Conservation (phyloP, 306 rosid species). For the Vigna mungo region DNA sequence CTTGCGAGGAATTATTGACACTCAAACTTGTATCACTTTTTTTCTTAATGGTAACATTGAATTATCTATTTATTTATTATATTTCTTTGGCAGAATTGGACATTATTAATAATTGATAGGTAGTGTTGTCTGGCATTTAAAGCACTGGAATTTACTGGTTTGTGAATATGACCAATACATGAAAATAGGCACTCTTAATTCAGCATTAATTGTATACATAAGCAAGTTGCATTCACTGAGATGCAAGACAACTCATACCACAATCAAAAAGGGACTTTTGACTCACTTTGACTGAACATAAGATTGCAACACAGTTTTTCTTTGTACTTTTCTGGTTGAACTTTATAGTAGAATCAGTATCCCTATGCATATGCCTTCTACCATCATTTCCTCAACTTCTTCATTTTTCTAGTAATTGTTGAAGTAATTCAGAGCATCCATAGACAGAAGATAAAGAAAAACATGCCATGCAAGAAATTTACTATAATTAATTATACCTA, state of each 20-base stretch:
- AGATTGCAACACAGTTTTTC: slow-evolving; percentile 57
- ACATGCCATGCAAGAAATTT: neutral
- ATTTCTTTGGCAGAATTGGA: no score
- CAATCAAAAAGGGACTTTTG: slow-evolving; percentile 52
- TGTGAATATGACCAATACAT: neutral
- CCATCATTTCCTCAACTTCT: neutral
- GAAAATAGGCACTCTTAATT: neutral
- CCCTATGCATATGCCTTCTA: neutral
- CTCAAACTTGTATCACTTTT: no score
- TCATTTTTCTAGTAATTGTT: neutral
- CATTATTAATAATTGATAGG: no score
- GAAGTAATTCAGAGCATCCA: neutral
- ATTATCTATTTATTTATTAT: no score
- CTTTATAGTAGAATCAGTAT: neutral
- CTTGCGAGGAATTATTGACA: no score
- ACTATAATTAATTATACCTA: neutral
- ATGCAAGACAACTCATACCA: neutral
- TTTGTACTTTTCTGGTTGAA: slow-evolving; percentile 71
- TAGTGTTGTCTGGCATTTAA: neutral
- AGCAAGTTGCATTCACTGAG: neutral
- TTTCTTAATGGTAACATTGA: no score
- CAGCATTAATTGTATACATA: neutral
- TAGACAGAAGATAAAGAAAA: neutral
- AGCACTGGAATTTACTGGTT: neutral
- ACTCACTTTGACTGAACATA: slow-evolving; percentile 77